Evolutionary conservation across 371 early-diverging fungal genomes (phyloP), one percentile per base, ranked within the genome.

Genomic region (Dichotomocladium elegans): DNA sequence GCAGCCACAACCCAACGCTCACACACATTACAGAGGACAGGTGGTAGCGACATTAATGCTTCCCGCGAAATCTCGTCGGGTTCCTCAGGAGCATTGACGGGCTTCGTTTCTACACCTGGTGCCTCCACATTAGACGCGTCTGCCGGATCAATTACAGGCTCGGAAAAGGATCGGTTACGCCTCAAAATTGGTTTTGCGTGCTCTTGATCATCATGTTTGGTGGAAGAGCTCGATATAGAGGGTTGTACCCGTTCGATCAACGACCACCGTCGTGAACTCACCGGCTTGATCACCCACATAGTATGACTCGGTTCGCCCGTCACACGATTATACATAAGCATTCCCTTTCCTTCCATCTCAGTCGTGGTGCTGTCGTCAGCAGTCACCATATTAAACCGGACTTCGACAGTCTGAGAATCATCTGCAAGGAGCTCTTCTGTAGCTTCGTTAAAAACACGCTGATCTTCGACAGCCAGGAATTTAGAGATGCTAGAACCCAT

Each of bases 261-360:
- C 10, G 56, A 59, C 54, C 53, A 59, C n/a, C 49, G 53, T 3
- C 60, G 42, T 33, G 48, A 48, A 34, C 41, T 48, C 11, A 42
- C 40, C 12, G 89, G 89, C 30, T 86, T 80, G 14, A 86, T 78
- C 1, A 93, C 90, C 94, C 93, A 94, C 71, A 95, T 82, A 0
- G 90, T 87, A 59, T 90, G 90, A 41, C 86, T 79, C 0, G 91
- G 87, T 24, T 80, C 75, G 15, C 74, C 78, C 5, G 85, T 82
- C 2, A 76, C 69, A 14, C 86, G 77, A 53, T 90, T 86, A 51
- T 89, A 88, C 64, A 89, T 88, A n/a, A 92, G 63, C 92, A 95
- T 93, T 0, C 94, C 95, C 57, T 93, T 91, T 22, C 89, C 94
- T 55, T 93, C 90, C 76, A 95, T 88, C 34, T 83, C 79, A 11